A percentile compares a stretch with the other conserved stretches of the same genome.
These are phyloP conservation scores for Neocallimastix lanati DNA, from an alignment of 192 early-diverging fungal species.

Conservation along the genomic window DNA sequence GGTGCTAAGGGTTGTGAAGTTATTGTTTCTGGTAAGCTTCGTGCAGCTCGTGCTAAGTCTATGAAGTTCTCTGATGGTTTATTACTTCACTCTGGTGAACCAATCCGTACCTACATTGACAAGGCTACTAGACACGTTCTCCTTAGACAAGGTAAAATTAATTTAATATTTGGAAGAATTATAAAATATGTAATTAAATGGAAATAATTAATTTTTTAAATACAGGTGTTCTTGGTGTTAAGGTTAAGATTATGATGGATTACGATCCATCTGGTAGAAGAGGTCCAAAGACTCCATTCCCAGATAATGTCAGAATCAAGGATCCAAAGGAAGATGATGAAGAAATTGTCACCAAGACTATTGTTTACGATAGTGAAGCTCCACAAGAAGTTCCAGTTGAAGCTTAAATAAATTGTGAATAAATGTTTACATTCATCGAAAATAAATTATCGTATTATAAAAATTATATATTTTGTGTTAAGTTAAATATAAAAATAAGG, in stretches of 20 bases:
- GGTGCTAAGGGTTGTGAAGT: conserved; percentile 99
- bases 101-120: conserved; percentile 89
- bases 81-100: conserved; percentile 99
- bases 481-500: too few species aligned
- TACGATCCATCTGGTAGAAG: conserved; percentile 79
- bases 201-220: too few species aligned
- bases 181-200: too few species aligned
- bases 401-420: background rate
- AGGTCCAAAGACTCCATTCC: conserved; percentile 89
- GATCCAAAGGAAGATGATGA: background rate
- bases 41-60: conserved; percentile 98
- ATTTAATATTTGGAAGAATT: too few species aligned
- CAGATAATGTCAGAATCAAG: conserved; percentile 80
- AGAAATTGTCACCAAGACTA: background rate
- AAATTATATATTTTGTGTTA: background rate
- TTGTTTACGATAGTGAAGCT: background rate
- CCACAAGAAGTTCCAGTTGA: background rate
- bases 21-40: conserved; percentile 96
- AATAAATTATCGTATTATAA: background rate
- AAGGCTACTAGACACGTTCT: conserved; percentile 91
- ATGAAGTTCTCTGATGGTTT: conserved; percentile 99
- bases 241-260: conserved; percentile 85
- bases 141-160: conserved; percentile 71
- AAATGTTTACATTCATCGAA: background rate
- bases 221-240: conserved; percentile 75